Evolutionary conservation across 1,139 yeast genomes (phyloP).

Genomic region (Taphrina pruni): DNA sequence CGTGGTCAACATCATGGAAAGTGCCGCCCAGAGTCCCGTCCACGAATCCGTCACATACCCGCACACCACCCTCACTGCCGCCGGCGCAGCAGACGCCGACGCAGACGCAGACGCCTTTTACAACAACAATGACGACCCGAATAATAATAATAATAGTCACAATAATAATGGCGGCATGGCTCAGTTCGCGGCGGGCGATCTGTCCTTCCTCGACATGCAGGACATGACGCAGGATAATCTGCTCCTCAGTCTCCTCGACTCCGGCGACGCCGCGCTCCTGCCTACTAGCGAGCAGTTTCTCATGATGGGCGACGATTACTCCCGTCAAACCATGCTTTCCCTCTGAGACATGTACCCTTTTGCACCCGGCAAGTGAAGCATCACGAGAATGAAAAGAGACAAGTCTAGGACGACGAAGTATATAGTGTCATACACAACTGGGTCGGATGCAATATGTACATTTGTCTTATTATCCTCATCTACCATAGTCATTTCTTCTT

Average conservation of each 20-base stretch:
- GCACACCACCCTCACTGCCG: not conserved
- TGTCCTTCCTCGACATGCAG: constrained; percentile 11
- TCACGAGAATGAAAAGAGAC: not conserved
- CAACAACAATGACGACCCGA: not conserved
- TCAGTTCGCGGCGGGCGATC: not conserved
- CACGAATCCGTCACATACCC: constrained; percentile 6
- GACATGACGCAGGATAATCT: constrained; percentile 16
- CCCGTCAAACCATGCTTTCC: constrained; percentile 21
- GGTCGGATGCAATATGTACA: too few species aligned
- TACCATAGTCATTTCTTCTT: not conserved
- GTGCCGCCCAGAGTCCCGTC: constrained; percentile 26
- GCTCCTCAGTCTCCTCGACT: constrained; percentile 25
- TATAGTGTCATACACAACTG: too few species aligned
- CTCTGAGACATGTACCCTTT: not conserved
- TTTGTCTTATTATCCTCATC: too few species aligned
- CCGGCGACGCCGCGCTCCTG: constrained; percentile 24
- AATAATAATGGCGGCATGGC: too few species aligned
- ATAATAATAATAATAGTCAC: too few species aligned
- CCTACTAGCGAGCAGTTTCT: constrained; percentile 31
- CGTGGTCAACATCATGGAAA: not conserved
- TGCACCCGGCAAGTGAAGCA: not conserved
- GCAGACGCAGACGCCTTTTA: not conserved
- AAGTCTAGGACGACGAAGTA: not conserved
- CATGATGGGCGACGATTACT: constrained; percentile 31
- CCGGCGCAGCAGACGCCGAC: not conserved